phyloP scores from a whole-genome alignment of 23 red algal genomes.

The Chondrus crispus region DNA sequence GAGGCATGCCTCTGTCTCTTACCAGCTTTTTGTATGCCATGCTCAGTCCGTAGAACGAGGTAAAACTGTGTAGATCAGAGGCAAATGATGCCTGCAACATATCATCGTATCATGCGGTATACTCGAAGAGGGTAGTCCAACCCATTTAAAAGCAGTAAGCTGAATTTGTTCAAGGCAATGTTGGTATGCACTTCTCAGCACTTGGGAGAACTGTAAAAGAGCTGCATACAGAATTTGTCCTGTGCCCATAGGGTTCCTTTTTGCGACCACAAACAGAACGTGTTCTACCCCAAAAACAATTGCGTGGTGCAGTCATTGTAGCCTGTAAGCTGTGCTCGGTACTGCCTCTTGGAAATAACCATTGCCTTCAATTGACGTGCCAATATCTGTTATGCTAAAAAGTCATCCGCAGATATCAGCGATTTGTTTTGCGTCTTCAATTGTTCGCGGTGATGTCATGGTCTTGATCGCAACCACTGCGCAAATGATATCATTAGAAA shows the following conservation, averaged over 20 bases:
- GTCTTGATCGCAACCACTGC: not conserved
- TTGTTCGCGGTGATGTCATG: not conserved
- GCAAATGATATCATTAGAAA: not conserved
- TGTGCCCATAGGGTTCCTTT: not conserved
- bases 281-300: not conserved
- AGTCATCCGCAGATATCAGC: not conserved
- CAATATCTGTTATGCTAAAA: not conserved
- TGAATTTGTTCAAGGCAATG: not conserved
- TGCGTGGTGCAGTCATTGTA: not conserved
- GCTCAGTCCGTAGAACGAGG: too few species aligned
- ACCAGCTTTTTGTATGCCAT: too few species aligned
- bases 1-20: too few species aligned
- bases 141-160: too few species aligned
- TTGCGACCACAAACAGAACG: not conserved
- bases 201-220: not conserved
- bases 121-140: too few species aligned
- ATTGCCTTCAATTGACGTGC: not conserved
- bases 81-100: too few species aligned
- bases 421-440: not conserved
- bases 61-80: too few species aligned
- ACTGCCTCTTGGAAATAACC: not conserved
- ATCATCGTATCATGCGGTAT: too few species aligned
- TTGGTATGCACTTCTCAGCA: not conserved
- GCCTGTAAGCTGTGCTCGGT: not conserved
- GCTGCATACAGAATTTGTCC: not conserved